Evolutionary conservation across 2,329 filamentous ascomycete genomes (phyloP).

Genomic region (Lecanoromycetidae sp.): DNA sequence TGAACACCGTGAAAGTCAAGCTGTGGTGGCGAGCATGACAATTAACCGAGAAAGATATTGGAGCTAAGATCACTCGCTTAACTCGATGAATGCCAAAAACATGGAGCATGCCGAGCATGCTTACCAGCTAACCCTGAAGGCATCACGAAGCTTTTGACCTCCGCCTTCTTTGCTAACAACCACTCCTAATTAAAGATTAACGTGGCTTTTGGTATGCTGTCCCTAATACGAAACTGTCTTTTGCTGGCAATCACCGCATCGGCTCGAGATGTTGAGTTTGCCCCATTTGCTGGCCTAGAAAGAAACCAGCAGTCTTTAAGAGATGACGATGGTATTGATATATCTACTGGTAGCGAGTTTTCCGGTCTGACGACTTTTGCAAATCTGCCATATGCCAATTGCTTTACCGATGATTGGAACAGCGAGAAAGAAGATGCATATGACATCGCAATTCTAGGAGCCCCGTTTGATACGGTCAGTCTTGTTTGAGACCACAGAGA

Average conservation of each 20-base stretch:
- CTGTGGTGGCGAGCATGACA: too few species aligned
- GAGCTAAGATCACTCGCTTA: too few species aligned
- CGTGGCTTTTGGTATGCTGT: too few species aligned
- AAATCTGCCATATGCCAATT: constrained; percentile 25
- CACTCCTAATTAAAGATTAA: too few species aligned
- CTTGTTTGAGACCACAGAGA: too few species aligned
- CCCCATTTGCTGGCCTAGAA: background rate
- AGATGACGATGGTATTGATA: constrained; percentile 26
- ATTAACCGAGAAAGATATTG: too few species aligned
- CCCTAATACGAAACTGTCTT: background rate
- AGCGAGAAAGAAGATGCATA: constrained; percentile 21
- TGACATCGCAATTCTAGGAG: constrained; percentile 36
- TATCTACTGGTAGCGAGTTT: constrained; percentile 33
- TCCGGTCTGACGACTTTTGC: constrained; percentile 27
- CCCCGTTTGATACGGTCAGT: constrained; percentile 38
- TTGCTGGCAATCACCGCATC: background rate
- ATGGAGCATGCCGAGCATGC: too few species aligned
- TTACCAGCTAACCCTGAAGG: too few species aligned
- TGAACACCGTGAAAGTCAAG: too few species aligned
- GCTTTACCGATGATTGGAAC: constrained; percentile 17
- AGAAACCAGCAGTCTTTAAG: background rate
- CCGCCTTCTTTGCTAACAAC: too few species aligned
- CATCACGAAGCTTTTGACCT: too few species aligned
- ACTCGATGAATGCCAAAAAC: too few species aligned
- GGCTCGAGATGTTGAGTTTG: background rate